Conservation (phyloP, 2,329 filamentous ascomycete species). For the Xylaria sp. region DNA sequence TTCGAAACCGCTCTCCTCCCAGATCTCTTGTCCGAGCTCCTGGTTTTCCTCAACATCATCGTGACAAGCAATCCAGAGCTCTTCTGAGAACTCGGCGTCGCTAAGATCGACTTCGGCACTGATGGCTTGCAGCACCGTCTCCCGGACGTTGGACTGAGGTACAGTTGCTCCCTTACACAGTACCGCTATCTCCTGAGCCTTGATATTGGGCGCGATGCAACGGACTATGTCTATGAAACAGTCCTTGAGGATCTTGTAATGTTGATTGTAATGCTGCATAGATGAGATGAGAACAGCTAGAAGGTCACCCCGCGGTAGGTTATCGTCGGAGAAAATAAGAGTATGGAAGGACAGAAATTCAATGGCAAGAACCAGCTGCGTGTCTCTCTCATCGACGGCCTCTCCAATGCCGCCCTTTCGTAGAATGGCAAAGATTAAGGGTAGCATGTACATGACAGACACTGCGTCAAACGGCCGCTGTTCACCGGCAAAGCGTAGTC, state of each 20-base stretch:
- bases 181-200: conserved; percentile 73
- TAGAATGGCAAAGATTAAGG: conserved; percentile 82
- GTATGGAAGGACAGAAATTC: conserved; percentile 93
- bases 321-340: conserved; percentile 76
- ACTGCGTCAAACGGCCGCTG: conserved; percentile 93
- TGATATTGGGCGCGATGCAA: conserved; percentile 85
- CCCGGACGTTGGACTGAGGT: conserved; percentile 80
- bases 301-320: conserved; percentile 80
- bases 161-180: conserved; percentile 84
- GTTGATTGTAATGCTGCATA: conserved; percentile 89
- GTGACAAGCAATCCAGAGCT: conserved; percentile 93
- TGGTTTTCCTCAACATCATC: conserved; percentile 90
- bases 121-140: conserved; percentile 87
- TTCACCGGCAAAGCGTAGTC: conserved; percentile 88
- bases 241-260: conserved; percentile 95
- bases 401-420: conserved; percentile 80
- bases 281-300: conserved; percentile 77
- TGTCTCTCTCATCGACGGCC: conserved; percentile 81
- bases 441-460: conserved; percentile 87
- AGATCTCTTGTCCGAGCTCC: conserved; percentile 85
- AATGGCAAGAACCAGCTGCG: conserved; percentile 87
- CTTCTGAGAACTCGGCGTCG: conserved; percentile 84
- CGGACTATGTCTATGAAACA: conserved; percentile 87
- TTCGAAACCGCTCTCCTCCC: conserved; percentile 90
- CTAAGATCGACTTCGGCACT: conserved; percentile 92